Evolutionary conservation across 2,329 filamentous ascomycete genomes (phyloP), one percentile per base, ranked within the genome.

Genomic region (Rhinocladiella similis): DNA sequence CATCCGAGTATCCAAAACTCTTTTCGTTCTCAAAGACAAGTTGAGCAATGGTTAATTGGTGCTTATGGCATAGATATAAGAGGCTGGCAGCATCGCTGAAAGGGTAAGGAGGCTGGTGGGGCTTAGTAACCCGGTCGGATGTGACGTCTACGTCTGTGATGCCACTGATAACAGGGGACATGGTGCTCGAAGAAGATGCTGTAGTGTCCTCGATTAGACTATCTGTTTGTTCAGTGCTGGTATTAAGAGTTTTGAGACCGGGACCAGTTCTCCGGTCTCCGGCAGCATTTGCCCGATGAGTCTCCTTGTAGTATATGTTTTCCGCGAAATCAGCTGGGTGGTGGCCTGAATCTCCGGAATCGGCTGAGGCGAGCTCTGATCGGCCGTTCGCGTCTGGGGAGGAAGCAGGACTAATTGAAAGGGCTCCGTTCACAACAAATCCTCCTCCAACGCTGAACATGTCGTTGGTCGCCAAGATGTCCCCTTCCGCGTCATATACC

Each of bases 11-110:
- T 22, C 60, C 60, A 16, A 59, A 55, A 36, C 54, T 56, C 47
- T 61, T 63, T 50, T 63, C 60, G 33, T 63, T 63, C 55, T 63
- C 60, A 48, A 53, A 63, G 41, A 63, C 56, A 45, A 63, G 46
- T 36, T 63, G 60, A 3, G 60, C 60, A 29, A 63, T 63, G 18
- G 60, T 63, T 47, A 63, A 45, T 50, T 63, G 60, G 47, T 63
- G 57, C 43, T 61, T 50, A 45, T 58, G 53, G 38, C 60, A 63
- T 29, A 63, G 35, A 25, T 53, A 39, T 42, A 63, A 46, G 16
- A 63, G 48, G 41, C 53, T 54, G 35, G 45, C 54, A 45, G 57
- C 60, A 42, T 58, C 52, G 43, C 56, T 58, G 50, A 63, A 63
- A 16, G 49, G 60, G 47, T 61, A 61, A 43, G 51, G 52, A 20